Evolutionary conservation across 2,329 filamentous ascomycete species (phyloP), one percentile per base, ranked within the genome.

Genomic region (Diplodia seriata): DNA sequence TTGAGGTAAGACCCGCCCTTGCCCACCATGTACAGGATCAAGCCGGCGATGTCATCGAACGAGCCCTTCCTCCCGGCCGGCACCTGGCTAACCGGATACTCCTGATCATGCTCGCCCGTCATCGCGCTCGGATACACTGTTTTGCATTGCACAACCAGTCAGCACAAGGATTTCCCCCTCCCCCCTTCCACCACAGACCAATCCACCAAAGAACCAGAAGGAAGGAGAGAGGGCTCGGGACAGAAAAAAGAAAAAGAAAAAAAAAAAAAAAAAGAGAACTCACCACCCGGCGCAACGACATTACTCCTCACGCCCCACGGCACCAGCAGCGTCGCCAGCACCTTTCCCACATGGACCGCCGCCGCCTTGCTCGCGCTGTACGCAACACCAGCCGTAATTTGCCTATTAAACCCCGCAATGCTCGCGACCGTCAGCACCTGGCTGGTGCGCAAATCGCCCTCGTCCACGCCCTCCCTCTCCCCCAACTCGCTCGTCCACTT

Each of bases 1-100:
- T 87, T 87, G 62, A 84, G 78, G 74, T 87, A 88, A 14, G 79
- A 79, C 1, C 84, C 84, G 6, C 81, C 81, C 50, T 82, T 83
- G 3, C 82, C 81, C 11, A 85, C 81, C 65, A 87, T 74, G 69
- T 85, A 87, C 47, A 86, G 68, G 2, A 85, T 78, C 18, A 84
- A 76, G 15, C 82, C 84, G 0, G 81, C 81, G 38, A 86, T 77
- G 69, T 87, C 85, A 50, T 84, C 81, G 11, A 75, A 71, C 4
- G 71, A 72, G 0, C 82, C 81, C 72, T 79, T 75, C 20, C 82
- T 68, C 0, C 79, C 81, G 72, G 77, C 77, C 15, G 80, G 80
- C 12, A 82, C 70, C 70, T 78, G 71, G 47, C 71, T 72, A 23
- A 77, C 74, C 0, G 75, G 75, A 66, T 74, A 83, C 14, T 68